Evolutionary conservation across 352 stramenopile genomes (phyloP).

Genomic region (Globisporangium yorkense): DNA sequence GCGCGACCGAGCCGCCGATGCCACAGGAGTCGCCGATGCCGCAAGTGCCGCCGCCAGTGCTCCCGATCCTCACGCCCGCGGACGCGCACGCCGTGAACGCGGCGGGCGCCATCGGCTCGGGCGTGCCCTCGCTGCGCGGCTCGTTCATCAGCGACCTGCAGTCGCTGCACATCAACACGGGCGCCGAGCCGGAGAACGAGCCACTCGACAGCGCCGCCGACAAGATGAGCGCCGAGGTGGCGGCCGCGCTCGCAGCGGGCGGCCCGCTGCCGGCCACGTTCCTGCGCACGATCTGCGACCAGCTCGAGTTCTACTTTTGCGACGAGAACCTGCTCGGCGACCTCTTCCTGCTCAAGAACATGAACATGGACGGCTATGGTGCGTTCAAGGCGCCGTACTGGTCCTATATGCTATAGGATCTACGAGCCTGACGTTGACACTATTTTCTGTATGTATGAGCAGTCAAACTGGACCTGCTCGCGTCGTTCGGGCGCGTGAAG

Average conservation of each 20-base stretch:
- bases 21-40: slow-evolving; percentile 7
- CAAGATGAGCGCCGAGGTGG: slow-evolving; percentile 13
- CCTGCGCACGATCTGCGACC: slow-evolving; percentile 80
- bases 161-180: slow-evolving; percentile 37
- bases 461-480: slow-evolving; percentile 82
- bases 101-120: slow-evolving; percentile 57
- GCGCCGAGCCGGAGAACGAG: slow-evolving; percentile 38
- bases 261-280: slow-evolving; percentile 72
- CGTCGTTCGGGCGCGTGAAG: slow-evolving; percentile 81
- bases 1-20: slow-evolving; percentile 14
- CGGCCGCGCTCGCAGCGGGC: slow-evolving; percentile 13
- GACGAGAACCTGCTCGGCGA: slow-evolving; percentile 84
- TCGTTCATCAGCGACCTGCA: slow-evolving; percentile 36
- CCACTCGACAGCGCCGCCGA: slow-evolving; percentile 22
- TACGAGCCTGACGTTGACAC: no score
- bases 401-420: no score
- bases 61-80: slow-evolving; percentile 35
- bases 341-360: slow-evolving; percentile 85
- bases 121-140: slow-evolving; percentile 23
- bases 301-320: slow-evolving; percentile 88
- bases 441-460: slow-evolving; percentile 3
- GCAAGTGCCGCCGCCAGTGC: slow-evolving; percentile 31
- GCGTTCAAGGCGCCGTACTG: slow-evolving; percentile 9
- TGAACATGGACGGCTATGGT: slow-evolving; percentile 86
- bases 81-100: slow-evolving; percentile 29